phyloP scores from a whole-genome alignment of 2,329 filamentous ascomycete species.

The Fusarium napiforme region DNA sequence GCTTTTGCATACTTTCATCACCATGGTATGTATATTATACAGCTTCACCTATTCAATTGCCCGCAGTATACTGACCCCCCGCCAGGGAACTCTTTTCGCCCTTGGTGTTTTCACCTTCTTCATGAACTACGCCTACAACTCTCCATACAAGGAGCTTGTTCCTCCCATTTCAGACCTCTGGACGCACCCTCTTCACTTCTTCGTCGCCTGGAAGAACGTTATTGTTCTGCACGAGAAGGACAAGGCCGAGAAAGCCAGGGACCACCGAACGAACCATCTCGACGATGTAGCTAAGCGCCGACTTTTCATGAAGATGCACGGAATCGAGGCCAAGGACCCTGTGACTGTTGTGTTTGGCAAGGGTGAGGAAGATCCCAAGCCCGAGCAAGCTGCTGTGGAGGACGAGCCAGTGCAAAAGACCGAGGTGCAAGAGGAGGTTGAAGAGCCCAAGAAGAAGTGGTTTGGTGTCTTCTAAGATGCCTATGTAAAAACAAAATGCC shows the following conservation, averaged over 20 bases:
- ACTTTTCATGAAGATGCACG: constrained; percentile 87
- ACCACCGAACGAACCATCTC: constrained; percentile 76
- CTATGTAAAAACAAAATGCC: constrained; percentile 12
- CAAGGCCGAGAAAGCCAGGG: constrained; percentile 73
- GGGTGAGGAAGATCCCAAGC: constrained; percentile 50
- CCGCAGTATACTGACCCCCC: constrained; percentile 2
- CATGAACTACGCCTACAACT: constrained; percentile 81
- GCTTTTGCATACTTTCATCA: constrained; percentile 82
- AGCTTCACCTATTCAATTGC: background rate
- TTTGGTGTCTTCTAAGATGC: constrained; percentile 78
- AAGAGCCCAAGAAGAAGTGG: constrained; percentile 75
- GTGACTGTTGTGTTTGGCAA: constrained; percentile 60
- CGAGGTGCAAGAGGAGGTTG: constrained; percentile 45
- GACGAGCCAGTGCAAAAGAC: constrained; percentile 48
- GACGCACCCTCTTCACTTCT: constrained; percentile 74
- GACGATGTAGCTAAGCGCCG: constrained; percentile 90
- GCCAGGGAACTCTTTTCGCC: constrained; percentile 71
- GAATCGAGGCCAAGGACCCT: constrained; percentile 72
- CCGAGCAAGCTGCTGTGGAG: constrained; percentile 50
- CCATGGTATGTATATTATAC: constrained; percentile 69
- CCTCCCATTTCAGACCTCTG: constrained; percentile 76
- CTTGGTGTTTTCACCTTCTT: constrained; percentile 80
- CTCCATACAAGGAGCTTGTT: constrained; percentile 82
- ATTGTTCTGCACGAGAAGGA: constrained; percentile 81
- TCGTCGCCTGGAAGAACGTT: constrained; percentile 74